phyloP scores from a whole-genome alignment of 2,329 filamentous ascomycete species.

The Nemania abortiva region DNA sequence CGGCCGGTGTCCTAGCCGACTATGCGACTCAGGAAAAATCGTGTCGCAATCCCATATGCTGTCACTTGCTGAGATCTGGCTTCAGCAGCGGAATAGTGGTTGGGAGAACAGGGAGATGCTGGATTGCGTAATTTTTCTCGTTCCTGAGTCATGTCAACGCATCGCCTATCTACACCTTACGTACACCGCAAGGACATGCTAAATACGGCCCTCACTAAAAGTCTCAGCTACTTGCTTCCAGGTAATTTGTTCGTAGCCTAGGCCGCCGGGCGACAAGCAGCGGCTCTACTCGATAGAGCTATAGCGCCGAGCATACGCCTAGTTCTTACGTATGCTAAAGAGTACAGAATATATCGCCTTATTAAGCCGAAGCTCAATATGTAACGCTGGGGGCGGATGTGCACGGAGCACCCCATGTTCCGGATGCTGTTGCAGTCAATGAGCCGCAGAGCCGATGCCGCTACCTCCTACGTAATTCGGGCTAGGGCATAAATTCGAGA shows the following conservation, averaged over 20 bases:
- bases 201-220: not conserved
- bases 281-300: not conserved
- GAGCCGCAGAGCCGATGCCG: slow-evolving; percentile 23
- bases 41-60: slow-evolving; percentile 5
- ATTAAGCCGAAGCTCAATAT: not conserved
- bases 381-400: slow-evolving; percentile 4
- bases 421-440: slow-evolving; percentile 20
- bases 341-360: not conserved
- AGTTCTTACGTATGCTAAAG: not conserved
- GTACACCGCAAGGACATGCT: not conserved
- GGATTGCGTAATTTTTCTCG: not conserved
- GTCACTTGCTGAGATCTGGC: slow-evolving; percentile 14
- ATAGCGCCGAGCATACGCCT: slow-evolving; percentile 1
- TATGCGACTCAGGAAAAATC: slow-evolving; percentile 5
- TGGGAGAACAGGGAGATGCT: not conserved
- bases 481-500: not conserved
- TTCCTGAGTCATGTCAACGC: slow-evolving; percentile 8
- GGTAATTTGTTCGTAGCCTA: not conserved
- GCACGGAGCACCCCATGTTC: slow-evolving; percentile 22
- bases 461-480: slow-evolving; percentile 17
- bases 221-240: not conserved
- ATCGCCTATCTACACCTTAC: not conserved
- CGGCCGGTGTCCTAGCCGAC: slow-evolving; percentile 24
- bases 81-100: not conserved
- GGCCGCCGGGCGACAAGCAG: not conserved